Percentiles rank a stretch among this genome's conserved stretches.
Conservation (phyloP, 768 basidiomycete species). For the Rhodocollybia butyracea region DNA sequence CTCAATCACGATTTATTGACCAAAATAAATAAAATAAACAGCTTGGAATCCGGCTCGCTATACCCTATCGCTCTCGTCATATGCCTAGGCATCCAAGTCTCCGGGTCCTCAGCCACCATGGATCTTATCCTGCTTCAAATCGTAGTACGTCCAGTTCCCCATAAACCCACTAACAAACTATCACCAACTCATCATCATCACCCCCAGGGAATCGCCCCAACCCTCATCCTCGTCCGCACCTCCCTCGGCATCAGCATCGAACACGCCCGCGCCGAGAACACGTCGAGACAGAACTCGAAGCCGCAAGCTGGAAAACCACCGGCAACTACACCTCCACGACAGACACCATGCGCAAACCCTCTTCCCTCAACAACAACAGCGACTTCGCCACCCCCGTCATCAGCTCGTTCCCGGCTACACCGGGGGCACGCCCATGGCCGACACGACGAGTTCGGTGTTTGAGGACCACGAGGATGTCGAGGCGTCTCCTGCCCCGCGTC, state of each 20-base stretch:
- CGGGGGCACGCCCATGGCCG: no score
- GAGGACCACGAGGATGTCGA: no score
- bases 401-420: no score
- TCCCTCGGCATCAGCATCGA: conserved; percentile 1
- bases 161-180: neutral
- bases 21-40: no score
- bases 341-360: no score
- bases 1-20: no score
- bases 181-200: neutral
- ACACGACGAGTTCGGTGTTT: no score
- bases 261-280: conserved; percentile 2
- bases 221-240: conserved; percentile 1
- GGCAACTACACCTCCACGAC: no score
- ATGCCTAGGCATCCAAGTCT: conserved; percentile 1
- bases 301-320: neutral
- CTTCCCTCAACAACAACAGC: no score
- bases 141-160: neutral
- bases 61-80: conserved; percentile 7
- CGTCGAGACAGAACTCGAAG: neutral
- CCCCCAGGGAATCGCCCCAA: conserved; percentile 1
- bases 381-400: no score
- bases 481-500: no score
- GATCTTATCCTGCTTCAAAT: conserved; percentile 1
- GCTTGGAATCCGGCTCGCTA: conserved; percentile 1
- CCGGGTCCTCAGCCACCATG: conserved; percentile 1